Base-by-base conservation (phyloP, 2,329 filamentous ascomycete species). In the Fusarium sarcochroum region DNA sequence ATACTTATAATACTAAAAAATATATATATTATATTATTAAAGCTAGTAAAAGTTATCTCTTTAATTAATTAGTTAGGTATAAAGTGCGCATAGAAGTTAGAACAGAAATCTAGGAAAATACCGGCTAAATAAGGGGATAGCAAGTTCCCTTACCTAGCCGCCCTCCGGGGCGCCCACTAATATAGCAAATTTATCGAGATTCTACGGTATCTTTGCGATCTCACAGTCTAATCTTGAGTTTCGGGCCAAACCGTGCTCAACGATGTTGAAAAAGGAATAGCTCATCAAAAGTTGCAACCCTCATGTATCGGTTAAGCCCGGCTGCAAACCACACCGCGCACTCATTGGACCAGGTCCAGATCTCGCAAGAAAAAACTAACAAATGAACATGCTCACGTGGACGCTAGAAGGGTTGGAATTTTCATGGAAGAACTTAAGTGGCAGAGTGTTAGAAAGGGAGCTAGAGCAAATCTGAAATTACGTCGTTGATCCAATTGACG, bases 221-320 rank as follows among this genome's bases (percentile, higher is more conserved):
- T 11, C 27, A 30, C 27, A 10, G 13, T 21, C 23, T 13, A 13
- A 9, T 38, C 18, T 49, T 18, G 10, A 11, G 17, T 25, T 17
- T 35, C 53, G 53, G 53, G 32, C 18, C 37, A 44, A 37, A 56
- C 35, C 48, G 42, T 38, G 6, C 8, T 13, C 17, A 45, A 27
- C 58, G 23, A 63, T 32, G 9, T 17, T 47, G 3, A 38, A 63
- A 63, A 56, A 9, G 35, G 48, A 7, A 40, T 60, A 15, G 58
- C 34, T 21, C 15, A 18, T 30, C 14, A 3, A 25, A 13, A 34
- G n/a, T 37, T 27, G 58, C 59, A 63, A 48, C 59, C 58, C 37
- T 63, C 59, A 48, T 42, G 58, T 56, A 42, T 58, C 59, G 61
- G 61, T 44, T 21, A 64, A 18, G 59, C 59, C 61, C 61, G 61